Conservation (phyloP, 176 grass and related monocot genomes). For the Puccinellia tenuiflora region DNA sequence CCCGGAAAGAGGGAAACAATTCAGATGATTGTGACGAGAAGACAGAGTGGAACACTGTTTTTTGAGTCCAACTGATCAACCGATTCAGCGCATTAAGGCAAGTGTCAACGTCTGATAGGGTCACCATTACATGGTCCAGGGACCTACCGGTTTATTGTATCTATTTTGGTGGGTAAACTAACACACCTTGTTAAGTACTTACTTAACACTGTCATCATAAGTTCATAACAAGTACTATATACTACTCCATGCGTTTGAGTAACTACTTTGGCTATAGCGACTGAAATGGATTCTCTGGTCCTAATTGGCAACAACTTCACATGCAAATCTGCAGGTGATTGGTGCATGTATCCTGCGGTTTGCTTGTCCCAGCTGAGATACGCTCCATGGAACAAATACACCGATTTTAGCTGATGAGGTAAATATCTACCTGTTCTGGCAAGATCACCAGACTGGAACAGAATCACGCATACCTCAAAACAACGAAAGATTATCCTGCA, state of each 20-base stretch:
- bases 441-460: background rate
- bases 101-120: background rate
- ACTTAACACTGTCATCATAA: background rate
- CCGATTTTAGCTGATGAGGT: background rate
- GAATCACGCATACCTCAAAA: background rate
- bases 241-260: background rate
- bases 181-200: background rate
- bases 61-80: background rate
- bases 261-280: background rate
- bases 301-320: background rate
- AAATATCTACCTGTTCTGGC: background rate
- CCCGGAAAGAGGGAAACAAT: background rate
- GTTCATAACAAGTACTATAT: too few relatives aligned
- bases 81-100: background rate
- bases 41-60: background rate
- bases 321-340: background rate
- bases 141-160: background rate
- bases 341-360: background rate
- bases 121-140: background rate
- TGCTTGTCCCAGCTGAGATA: background rate
- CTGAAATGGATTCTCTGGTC: background rate
- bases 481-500: background rate
- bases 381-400: background rate
- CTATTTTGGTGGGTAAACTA: background rate
- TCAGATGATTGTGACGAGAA: conserved; percentile 1